Base-by-base conservation (phyloP, 257 asterid species). In the Solanum rostratum region DNA sequence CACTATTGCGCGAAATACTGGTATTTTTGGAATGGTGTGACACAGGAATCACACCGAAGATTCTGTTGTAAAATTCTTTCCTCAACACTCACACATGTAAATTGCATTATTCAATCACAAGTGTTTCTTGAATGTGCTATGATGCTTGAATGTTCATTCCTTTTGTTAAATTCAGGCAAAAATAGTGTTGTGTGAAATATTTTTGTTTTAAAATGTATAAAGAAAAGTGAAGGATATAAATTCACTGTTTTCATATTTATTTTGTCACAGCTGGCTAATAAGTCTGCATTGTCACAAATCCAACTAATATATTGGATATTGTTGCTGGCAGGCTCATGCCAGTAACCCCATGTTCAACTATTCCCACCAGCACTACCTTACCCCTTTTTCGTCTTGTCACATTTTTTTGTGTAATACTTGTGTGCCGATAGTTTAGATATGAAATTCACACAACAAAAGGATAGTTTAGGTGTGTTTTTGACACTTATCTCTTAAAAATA, bases 41-140 rank as follows among this genome's bases (percentile, higher is more conserved):
- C 27, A 18, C 52, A 62, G 53, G 78, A 90, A 88, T 87, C 86
- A 83, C 50, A 68, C 73, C 5, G 39, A 83, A 53, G 55, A 84
- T 71, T 83, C 79, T 87, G 84, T 78, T 91, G 86, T 88, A 88
- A 87, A 76, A 79, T 63, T 85, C 76, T 88, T 66, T 71, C 84
- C 60, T 13, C 43, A 76, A 27, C 63, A 2, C 63, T 55, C 87
- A 84, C 86, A 80, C 83, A 83, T 91, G 92, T 93, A 93, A 87
- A 94, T 89, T 91, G 89, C 88, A 79, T 82, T 83, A 83, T 84
- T 88, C 84, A 87, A 89, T 87, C 41, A 88, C 85, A 79, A 68
- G 80, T 74, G 49, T 85, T 79, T 78, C 71, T 50, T 83, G 55
- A 43, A 71, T 62, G 82, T 20, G 80, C 27, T 76, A 69, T 68